Conservation (phyloP, 2,329 filamentous ascomycete genomes). For the Aspergillus glaucus region DNA sequence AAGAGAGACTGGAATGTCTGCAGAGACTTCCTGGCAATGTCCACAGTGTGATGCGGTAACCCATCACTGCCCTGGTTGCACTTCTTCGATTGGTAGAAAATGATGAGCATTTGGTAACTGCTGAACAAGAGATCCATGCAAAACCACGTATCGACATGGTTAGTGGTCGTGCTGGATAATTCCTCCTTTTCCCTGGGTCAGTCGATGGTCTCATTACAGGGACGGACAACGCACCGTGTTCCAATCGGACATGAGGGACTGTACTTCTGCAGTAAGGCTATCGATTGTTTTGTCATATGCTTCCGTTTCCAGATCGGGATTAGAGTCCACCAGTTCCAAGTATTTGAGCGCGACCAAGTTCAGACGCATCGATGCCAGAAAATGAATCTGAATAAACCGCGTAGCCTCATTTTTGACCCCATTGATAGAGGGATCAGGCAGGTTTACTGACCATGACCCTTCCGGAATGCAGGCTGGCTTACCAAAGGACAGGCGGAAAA, state of each 20-base stretch:
- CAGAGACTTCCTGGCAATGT: conserved; percentile 5
- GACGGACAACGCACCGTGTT: conserved; percentile 4
- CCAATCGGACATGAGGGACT: conserved; percentile 10
- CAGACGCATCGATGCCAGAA: conserved; percentile 13
- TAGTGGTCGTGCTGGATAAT: conserved; percentile 6
- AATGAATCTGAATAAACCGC: conserved; percentile 13
- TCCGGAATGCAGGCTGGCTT: conserved; percentile 9
- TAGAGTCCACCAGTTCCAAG: conserved; percentile 4
- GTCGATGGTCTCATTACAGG: neutral
- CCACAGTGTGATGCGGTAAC: conserved; percentile 6
- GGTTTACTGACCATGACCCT: conserved; percentile 14
- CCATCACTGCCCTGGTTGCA: conserved; percentile 1
- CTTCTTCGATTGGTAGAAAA: conserved; percentile 12
- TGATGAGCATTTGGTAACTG: conserved; percentile 15
- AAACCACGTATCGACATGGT: conserved; percentile 12
- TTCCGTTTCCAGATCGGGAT: neutral
- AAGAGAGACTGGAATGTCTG: conserved; percentile 1
- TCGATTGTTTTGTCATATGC: conserved; percentile 6
- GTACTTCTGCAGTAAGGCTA: conserved; percentile 7
- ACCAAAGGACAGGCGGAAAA: conserved; percentile 13
- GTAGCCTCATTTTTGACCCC: conserved; percentile 10
- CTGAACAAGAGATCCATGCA: conserved; percentile 13
- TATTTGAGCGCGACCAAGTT: conserved; percentile 8
- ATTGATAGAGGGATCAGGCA: conserved; percentile 13
- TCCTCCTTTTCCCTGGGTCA: conserved; percentile 4